phyloP scores from a whole-genome alignment of 805 yeast genomes.

The Metschnikowia dekortorum region DNA sequence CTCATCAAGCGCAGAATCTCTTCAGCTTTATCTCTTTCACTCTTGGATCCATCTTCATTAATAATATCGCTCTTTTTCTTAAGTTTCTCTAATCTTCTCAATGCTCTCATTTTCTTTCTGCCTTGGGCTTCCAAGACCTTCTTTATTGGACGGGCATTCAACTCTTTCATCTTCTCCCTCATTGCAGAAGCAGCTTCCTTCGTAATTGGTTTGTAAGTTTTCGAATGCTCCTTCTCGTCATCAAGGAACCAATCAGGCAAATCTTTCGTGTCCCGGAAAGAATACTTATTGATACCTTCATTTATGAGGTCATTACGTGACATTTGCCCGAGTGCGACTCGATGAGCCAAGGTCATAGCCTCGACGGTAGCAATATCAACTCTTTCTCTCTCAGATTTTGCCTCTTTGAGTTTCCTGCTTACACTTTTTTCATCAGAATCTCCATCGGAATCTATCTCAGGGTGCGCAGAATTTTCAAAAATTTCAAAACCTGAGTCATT shows the following conservation, averaged over 20 bases:
- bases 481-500: slow-evolving; percentile 44
- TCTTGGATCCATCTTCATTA: slow-evolving; percentile 79
- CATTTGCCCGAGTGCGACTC: slow-evolving; percentile 84
- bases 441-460: slow-evolving; percentile 38
- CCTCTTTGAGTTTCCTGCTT: slow-evolving; percentile 32
- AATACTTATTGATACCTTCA: slow-evolving; percentile 87
- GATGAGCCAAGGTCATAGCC: slow-evolving; percentile 97
- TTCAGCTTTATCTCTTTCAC: slow-evolving; percentile 92
- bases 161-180: slow-evolving; percentile 44
- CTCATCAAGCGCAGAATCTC: slow-evolving; percentile 85
- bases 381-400: slow-evolving; percentile 52
- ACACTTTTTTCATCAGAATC: slow-evolving; percentile 50
- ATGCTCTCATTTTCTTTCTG: slow-evolving; percentile 90
- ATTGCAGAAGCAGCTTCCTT: slow-evolving; percentile 63
- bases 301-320: slow-evolving; percentile 81
- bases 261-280: slow-evolving; percentile 87
- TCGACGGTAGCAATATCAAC: slow-evolving; percentile 87
- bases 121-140: slow-evolving; percentile 98
- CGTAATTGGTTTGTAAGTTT: slow-evolving; percentile 85
- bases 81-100: slow-evolving; percentile 77
- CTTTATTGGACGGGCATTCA: slow-evolving; percentile 97
- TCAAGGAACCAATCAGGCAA: slow-evolving; percentile 97
- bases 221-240: slow-evolving; percentile 84
- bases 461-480: slow-evolving; percentile 27
- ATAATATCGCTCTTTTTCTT: slow-evolving; percentile 91